Evolutionary conservation across 768 basidiomycete genomes (phyloP), one percentile per base, ranked within the genome.

Genomic region (Leccinum variicolor): DNA sequence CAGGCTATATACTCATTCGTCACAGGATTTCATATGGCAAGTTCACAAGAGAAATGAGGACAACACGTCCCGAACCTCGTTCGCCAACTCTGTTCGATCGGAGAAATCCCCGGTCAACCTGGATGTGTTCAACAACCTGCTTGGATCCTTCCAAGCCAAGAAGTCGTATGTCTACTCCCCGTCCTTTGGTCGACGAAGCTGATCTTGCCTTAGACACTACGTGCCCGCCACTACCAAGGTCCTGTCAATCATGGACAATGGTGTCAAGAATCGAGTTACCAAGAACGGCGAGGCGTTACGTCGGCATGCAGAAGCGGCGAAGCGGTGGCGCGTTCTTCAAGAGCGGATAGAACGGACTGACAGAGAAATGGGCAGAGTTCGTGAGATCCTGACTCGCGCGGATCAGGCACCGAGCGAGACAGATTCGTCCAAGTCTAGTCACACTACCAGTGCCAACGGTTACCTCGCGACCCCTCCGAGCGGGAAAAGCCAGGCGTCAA

Each of bases 231-330:
- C 91, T 4, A 89, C 86, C 7, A 94, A 96, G 68, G 94, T 96
- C 49, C 80, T 98, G 25, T 85, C 89, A 25, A 94, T 97, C 64
- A 89, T 98, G 65, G 93, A 94, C 71, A 97, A 93, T 73, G 94
- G 94, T 25, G 90, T 98, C 28, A 84, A 85, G 56, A 94, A 97
- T 62, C 85, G 95, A 55, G 88, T 94, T 6, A 98, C 95, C 21
- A 95, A 94, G 82, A 98, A 98, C 62, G 96, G 96, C 1, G 96
- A 98, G 75, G 93, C 93, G 33, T 74, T 98, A 50, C 82, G 95
- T 59, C 79, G 93, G 63, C 92, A 92, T 69, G 89, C 90, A 3
- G 95, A 97, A 66, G 92, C 92, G 60, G 89, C 87, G 19, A 85
- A 89, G 63, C 81, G 92, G 50, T 97, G 94, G 94, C 81, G 82